A percentile compares a stretch with the other conserved stretches of the same genome.
Evolutionary conservation across 352 stramenopile species (phyloP).

Genomic region (Globisporangium echinulatum): DNA sequence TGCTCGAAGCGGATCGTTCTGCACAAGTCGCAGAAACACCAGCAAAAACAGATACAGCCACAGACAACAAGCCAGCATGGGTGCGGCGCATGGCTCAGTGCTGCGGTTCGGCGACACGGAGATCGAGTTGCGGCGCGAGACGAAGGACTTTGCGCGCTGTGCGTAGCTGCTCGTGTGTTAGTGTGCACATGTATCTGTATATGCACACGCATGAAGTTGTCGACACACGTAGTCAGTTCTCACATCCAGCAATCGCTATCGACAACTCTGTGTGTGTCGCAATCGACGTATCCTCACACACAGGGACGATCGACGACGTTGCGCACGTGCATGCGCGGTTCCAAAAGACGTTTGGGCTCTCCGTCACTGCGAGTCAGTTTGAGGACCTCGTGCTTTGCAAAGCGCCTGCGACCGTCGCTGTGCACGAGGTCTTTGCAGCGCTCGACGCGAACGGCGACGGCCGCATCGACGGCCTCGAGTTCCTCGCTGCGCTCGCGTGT

Average conservation of each 20-base stretch:
- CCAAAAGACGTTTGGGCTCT: slow-evolving; percentile 67
- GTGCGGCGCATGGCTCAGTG: slow-evolving; percentile 38
- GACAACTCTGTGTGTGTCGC: neutral
- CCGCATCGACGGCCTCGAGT: slow-evolving; percentile 75
- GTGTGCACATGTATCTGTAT: neutral
- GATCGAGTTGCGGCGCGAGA: slow-evolving; percentile 65
- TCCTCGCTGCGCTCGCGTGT: slow-evolving; percentile 62
- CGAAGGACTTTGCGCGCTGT: slow-evolving; percentile 76
- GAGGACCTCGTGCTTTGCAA: slow-evolving; percentile 66
- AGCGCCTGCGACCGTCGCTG: slow-evolving; percentile 41
- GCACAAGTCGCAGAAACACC: too few species aligned
- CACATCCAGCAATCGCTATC: neutral
- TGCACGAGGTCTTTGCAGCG: slow-evolving; percentile 68
- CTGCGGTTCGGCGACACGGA: slow-evolving; percentile 49
- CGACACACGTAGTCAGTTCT: too few species aligned
- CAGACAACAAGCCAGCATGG: slow-evolving; percentile 21
- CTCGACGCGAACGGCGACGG: slow-evolving; percentile 68
- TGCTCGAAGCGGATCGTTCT: too few species aligned
- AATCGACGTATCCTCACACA: neutral
- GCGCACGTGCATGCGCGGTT: slow-evolving; percentile 53
- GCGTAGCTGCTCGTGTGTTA: slow-evolving; percentile 13
- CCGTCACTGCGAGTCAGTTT: slow-evolving; percentile 72
- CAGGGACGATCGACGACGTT: slow-evolving; percentile 70
- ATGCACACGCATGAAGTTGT: too few species aligned
- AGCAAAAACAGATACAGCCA: too few species aligned